Conservation (phyloP, 495 filamentous ascomycete genomes). For the Opeltia flavorubescens region DNA sequence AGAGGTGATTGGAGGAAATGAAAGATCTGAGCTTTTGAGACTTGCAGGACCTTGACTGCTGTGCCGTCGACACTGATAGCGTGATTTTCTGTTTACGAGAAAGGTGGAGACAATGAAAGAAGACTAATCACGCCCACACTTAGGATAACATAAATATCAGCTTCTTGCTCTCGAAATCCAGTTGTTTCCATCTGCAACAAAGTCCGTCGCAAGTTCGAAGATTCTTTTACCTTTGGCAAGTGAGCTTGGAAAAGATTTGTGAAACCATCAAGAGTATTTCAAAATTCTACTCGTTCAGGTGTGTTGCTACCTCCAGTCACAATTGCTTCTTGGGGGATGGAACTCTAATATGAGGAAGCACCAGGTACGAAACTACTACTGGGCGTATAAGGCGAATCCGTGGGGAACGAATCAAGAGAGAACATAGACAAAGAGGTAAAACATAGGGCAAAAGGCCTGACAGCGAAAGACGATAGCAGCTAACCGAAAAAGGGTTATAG, state of each 20-base stretch:
- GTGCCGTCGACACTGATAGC: neutral
- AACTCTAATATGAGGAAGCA: neutral
- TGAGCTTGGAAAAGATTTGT: neutral
- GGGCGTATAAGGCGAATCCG: neutral
- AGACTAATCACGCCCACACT: neutral
- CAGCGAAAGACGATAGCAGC: neutral
- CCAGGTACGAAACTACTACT: no score
- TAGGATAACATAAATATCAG: neutral
- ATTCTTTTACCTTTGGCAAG: neutral
- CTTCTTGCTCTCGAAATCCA: neutral
- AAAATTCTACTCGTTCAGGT: no score
- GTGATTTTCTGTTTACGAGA: neutral
- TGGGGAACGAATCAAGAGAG: neutral
- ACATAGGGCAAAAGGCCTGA: neutral
- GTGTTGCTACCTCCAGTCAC: neutral
- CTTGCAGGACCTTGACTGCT: neutral
- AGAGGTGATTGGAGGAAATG: constrained; percentile 1
- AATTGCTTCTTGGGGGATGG: neutral
- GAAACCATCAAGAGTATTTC: no score
- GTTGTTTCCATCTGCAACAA: neutral
- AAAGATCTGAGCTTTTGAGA: neutral
- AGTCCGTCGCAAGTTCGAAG: neutral
- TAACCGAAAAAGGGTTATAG: constrained; percentile 7
- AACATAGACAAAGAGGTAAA: neutral
- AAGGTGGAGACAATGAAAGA: neutral